Base-by-base conservation (phyloP, 345 rosid genomes). In the Gynandropsis gynandra region DNA sequence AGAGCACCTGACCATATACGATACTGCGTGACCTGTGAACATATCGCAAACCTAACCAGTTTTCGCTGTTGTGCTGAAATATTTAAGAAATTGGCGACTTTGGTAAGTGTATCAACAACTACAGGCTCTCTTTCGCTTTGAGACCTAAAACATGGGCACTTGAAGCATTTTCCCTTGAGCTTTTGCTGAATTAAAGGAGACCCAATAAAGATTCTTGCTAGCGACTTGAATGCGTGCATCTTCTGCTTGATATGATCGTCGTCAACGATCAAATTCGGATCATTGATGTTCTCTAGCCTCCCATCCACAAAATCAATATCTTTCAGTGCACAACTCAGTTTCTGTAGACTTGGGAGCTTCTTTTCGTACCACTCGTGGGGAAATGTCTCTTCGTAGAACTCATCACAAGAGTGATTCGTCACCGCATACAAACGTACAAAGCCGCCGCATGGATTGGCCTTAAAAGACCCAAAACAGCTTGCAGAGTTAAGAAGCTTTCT, bases 11-110 rank as follows among this genome's bases (percentile, higher is more conserved):
- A 65, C 90, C 94, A 86, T 60, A 89, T 83, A 53, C 76, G 77
- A 54, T 75, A 67, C 59, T 72, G 77, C 6, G 95, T 83, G 14
- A 89, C 86, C 72, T 78, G 95, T 6, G 83, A 75, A 64, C 84
- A 73, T 8, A 89, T 65, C 0, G 70, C 32, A 37, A 51, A 24
- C 11, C 93, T 75, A 55, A 81, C 92, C 12, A 62, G 47, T 69
- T 89, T 81, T 78, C 80, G 63, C 33, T 81, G 87, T 43, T 82
- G 97, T 1, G 89, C 82, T 9, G 93, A 68, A 46, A 89, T 64
- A 20, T 75, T 69, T 32, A 81, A 85, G 50, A 72, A 59, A 63
- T 76, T 62, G 44, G 80, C 48, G 14, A 81, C 76, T 61, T 60
- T 73, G 8, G 86, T 74, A 50, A 89, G 68, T 4, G 90, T 73